Evolutionary conservation across 352 stramenopile genomes (phyloP), one percentile per base, ranked within the genome.

Genomic region (Phytophthora pseudosyringae): DNA sequence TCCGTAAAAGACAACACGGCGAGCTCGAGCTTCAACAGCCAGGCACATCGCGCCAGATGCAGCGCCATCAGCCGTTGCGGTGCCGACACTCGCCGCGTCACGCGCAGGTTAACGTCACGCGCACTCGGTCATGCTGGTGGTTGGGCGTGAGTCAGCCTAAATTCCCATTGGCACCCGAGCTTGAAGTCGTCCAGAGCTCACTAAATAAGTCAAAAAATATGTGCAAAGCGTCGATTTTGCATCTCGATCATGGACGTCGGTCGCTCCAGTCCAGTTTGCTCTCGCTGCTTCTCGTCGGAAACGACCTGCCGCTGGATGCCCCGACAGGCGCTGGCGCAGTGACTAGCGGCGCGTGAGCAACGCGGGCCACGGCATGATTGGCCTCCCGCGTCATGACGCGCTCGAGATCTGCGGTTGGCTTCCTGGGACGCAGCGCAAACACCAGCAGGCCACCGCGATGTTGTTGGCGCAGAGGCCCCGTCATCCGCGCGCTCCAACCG

Each of bases 261-360:
- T n/a, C n/a, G n/a, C n/a, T n/a, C n/a, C 16, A 46, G 11, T 31
- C 49, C 49, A 38, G 38, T 43, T 31, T n/a, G 4, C 39, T 29
- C 38, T 36, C 12, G 31, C n/a, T n/a, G n/a, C n/a, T n/a, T n/a
- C n/a, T n/a, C n/a, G n/a, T n/a, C n/a, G n/a, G n/a, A 63, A 46
- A 54, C 52, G 25, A 8, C 16, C 11, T 39, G 12, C 28, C 36
- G 36, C 50, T 40, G 38, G 49, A 57, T 51, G 28, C 39, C 28
- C 16, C 43, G 43, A 54, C 54, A 52, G 47, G 46, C 45, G 46
- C 31, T 48, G 13, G 40, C n/a, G 18, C 32, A 25, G 55, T 72
- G 64, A 72, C 64, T 49, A 59, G 51, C 59, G n/a, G 51, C 58
- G 58, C 58, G 64, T 68, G 53, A 53, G n/a, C 64, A 56, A 7